Percentiles rank a stretch among this genome's conserved stretches.
These are phyloP conservation scores for Hemileia vastatrix DNA, from an alignment of 1,284 basidiomycete genomes.

Conservation along the genomic window DNA sequence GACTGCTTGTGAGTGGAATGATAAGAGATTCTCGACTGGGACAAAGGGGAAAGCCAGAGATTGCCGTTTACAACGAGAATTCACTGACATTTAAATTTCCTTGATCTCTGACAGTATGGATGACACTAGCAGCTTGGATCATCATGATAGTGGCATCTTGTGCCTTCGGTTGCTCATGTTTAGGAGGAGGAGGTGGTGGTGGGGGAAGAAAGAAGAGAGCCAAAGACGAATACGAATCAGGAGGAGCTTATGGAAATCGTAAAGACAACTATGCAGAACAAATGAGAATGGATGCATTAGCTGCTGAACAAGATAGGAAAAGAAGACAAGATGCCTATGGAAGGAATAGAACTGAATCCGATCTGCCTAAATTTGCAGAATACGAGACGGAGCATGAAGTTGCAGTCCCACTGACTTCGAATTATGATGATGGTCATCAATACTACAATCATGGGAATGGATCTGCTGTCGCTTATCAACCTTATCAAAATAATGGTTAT, in stretches of 20 bases:
- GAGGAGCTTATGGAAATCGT: background rate
- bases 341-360: constrained; percentile 4
- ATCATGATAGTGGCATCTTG: constrained; percentile 33
- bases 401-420: constrained; percentile 32
- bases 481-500: constrained; percentile 22
- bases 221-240: constrained; percentile 23
- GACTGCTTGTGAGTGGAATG: too few relatives aligned
- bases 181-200: constrained; percentile 24
- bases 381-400: constrained; percentile 36
- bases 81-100: too few relatives aligned
- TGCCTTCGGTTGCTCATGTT: constrained; percentile 30
- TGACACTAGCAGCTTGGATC: constrained; percentile 37
- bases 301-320: constrained; percentile 34
- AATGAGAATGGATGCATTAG: constrained; percentile 40
- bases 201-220: constrained; percentile 33
- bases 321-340: constrained; percentile 27
- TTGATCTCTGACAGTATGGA: constrained; percentile 27
- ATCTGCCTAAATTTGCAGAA: constrained; percentile 39
- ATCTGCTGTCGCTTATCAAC: background rate
- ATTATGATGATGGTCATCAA: constrained; percentile 30
- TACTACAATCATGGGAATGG: constrained; percentile 25
- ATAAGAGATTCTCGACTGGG: too few relatives aligned
- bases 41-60: too few relatives aligned
- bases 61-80: too few relatives aligned
- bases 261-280: constrained; percentile 29